Evolutionary conservation across 2,329 filamentous ascomycete genomes (phyloP).

Genomic region (Aspergillus aculeatinus): DNA sequence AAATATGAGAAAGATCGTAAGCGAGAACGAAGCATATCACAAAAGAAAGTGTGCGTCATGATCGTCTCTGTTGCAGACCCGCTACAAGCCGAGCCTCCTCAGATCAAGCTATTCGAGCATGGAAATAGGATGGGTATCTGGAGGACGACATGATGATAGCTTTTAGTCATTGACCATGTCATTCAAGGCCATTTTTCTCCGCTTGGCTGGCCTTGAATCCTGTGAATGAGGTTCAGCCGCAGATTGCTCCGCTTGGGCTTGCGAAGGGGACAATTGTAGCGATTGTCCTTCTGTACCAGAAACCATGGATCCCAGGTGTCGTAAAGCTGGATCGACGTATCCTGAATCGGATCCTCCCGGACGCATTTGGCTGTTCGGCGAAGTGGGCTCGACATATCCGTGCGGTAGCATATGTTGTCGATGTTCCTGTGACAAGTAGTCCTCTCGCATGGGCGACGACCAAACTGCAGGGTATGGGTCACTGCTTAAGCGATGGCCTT

Average conservation of each 20-base stretch:
- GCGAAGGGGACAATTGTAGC: conserved; percentile 18
- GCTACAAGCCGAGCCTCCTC: conserved; percentile 19
- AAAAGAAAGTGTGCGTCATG: conserved; percentile 24
- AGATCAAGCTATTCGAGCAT: not conserved
- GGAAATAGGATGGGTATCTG: conserved; percentile 9
- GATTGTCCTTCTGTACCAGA: conserved; percentile 20
- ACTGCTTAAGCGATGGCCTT: conserved; percentile 31
- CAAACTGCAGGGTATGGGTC: conserved; percentile 34
- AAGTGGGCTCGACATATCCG: conserved; percentile 27
- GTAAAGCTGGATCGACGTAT: conserved; percentile 23
- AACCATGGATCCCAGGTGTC: conserved; percentile 22
- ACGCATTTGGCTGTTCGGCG: conserved; percentile 28
- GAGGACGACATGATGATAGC: not conserved
- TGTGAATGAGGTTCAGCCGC: conserved; percentile 20
- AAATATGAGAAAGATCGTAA: conserved; percentile 7
- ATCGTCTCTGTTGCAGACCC: conserved; percentile 23
- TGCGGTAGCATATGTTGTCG: conserved; percentile 22
- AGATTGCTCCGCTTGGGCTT: conserved; percentile 16
- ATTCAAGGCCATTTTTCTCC: conserved; percentile 42
- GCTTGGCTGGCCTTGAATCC: conserved; percentile 33
- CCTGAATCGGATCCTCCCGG: conserved; percentile 25
- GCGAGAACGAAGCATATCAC: conserved; percentile 10
- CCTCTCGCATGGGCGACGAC: conserved; percentile 25
- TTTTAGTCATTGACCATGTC: conserved; percentile 42
- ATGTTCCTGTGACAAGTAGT: conserved; percentile 23